A percentile compares a stretch with the other conserved stretches of the same genome.
Evolutionary conservation across 2,329 filamentous ascomycete genomes (phyloP).

Genomic region (Diaporthe aspalathi): DNA sequence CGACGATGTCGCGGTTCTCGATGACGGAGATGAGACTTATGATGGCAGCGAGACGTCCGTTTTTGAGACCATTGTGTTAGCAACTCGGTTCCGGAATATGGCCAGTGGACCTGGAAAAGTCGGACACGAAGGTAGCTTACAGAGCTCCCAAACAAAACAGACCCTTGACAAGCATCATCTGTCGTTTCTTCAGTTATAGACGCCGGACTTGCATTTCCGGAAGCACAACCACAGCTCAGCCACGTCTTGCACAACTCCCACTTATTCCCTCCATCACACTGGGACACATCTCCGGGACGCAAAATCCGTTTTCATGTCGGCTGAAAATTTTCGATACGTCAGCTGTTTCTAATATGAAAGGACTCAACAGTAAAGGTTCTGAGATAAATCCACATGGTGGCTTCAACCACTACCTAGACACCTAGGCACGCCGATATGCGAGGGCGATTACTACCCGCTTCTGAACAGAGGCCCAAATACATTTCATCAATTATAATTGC

Average conservation of each 20-base stretch:
- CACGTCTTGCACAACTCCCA: background rate
- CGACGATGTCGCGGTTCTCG: constrained; percentile 12
- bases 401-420: background rate
- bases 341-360: background rate
- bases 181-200: background rate
- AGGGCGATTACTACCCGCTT: background rate
- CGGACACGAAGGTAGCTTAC: background rate
- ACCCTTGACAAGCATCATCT: background rate
- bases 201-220: background rate
- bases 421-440: background rate
- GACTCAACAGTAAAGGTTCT: background rate
- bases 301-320: background rate
- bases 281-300: background rate
- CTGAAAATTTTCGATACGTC: background rate
- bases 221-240: background rate
- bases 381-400: background rate
- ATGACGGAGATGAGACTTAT: background rate
- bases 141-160: constrained; percentile 1
- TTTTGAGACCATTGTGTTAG: background rate
- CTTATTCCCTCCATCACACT: background rate
- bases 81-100: background rate
- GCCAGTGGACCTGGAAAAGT: background rate
- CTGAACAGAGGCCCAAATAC: background rate
- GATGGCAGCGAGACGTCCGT: background rate
- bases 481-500: background rate